Evolutionary conservation across 495 filamentous ascomycete species (phyloP).

Genomic region (Aspergillus panamensis): DNA sequence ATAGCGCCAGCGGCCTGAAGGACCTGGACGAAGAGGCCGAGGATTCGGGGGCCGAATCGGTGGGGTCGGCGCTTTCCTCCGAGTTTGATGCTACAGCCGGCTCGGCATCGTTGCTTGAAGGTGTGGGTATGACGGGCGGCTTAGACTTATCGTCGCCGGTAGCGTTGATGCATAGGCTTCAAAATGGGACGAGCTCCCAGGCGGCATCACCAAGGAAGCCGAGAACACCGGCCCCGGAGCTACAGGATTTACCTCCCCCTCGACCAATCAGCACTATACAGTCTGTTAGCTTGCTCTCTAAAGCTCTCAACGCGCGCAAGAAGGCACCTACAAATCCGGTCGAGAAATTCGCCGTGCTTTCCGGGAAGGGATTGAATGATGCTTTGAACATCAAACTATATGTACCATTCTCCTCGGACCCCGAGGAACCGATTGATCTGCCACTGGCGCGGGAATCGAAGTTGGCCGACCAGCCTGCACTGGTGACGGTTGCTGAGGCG

Average conservation of each 20-base stretch:
- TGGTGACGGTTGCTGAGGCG: slow-evolving; percentile 80
- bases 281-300: slow-evolving; percentile 69
- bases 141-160: slow-evolving; percentile 45
- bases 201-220: slow-evolving; percentile 55
- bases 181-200: slow-evolving; percentile 35
- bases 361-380: slow-evolving; percentile 78
- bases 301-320: slow-evolving; percentile 72
- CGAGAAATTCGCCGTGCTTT: slow-evolving; percentile 79
- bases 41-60: slow-evolving; percentile 61
- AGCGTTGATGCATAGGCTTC: slow-evolving; percentile 43
- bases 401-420: slow-evolving; percentile 71
- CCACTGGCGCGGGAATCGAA: slow-evolving; percentile 74
- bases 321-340: slow-evolving; percentile 78
- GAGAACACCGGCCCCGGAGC: slow-evolving; percentile 55
- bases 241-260: slow-evolving; percentile 84
- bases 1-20: slow-evolving; percentile 45
- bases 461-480: slow-evolving; percentile 59
- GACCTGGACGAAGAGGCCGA: slow-evolving; percentile 53
- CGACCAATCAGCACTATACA: slow-evolving; percentile 81
- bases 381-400: slow-evolving; percentile 84
- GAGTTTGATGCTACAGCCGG: slow-evolving; percentile 65
- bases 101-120: slow-evolving; percentile 56
- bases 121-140: slow-evolving; percentile 44
- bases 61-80: slow-evolving; percentile 60
- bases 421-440: slow-evolving; percentile 70